Conservation (phyloP, 106 monocot genomes). For the Dendrobium nobile region DNA sequence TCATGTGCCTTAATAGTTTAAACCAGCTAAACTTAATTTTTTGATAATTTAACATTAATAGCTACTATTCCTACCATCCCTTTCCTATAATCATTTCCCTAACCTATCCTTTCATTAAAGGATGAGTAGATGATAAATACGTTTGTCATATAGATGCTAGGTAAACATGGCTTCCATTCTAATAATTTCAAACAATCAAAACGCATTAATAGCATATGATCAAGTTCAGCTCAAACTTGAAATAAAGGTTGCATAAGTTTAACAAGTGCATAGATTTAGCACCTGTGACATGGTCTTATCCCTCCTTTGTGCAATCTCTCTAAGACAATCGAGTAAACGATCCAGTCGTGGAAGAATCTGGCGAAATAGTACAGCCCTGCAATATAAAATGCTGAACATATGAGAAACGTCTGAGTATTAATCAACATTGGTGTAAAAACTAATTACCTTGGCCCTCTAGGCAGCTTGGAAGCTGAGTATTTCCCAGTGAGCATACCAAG, state of each 20-base stretch:
- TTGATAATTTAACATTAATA: no score
- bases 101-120: no score
- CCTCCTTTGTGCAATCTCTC: conserved; percentile 52
- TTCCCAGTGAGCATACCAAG: conserved; percentile 93
- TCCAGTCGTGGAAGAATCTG: conserved; percentile 86
- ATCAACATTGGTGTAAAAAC: background rate
- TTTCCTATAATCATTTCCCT: no score
- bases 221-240: background rate
- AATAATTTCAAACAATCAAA: background rate
- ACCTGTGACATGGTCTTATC: conserved; percentile 79
- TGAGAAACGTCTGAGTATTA: background rate
- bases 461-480: conserved; percentile 65
- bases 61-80: no score
- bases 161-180: background rate
- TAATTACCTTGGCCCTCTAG: conserved; percentile 73
- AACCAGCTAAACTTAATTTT: no score
- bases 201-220: no score
- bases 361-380: conserved; percentile 69
- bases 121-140: no score
- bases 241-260: background rate
- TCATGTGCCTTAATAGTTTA: no score
- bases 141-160: no score
- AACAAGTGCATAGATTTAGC: background rate
- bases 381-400: conserved; percentile 3
- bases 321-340: conserved; percentile 51